Base-by-base conservation (phyloP, 2,329 filamentous ascomycete species). In the Ceratocystis alfenasii region DNA sequence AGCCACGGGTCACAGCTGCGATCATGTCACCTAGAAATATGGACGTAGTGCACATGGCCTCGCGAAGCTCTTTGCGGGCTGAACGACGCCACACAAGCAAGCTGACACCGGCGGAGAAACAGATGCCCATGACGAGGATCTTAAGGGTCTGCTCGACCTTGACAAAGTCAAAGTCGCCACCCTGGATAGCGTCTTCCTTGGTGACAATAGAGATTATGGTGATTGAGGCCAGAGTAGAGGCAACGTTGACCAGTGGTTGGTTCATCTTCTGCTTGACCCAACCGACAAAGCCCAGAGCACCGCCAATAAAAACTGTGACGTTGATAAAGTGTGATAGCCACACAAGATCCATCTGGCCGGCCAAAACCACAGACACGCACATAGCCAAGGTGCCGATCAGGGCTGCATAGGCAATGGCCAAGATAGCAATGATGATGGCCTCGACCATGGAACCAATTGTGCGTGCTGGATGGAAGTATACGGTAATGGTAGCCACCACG, bases 391-490 rank as follows among this genome's bases (percentile, higher is more conserved):
- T 82, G 5, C 87, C 89, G 46, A 96, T 78, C 48, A 90, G 78
- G 66, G 76, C 75, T 3, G 77, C 76, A 63, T 95, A 97, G 46
- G 86, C 75, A 68, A 96, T 89, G 1, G 91, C 92, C 44, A 88
- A 79, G 46, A 89, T 76, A 5, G 90, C 89, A 67, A 94, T 85
- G 44, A 92, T 76, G 10, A 87, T 83, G 2, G 91, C 92, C 75
- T 96, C 89, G 67, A 90, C 82, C 90, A 96, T 96, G 70, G 89
- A 94, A 0, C 93, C 93, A 30, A 87, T 83, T 20, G 90, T 90
- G 67, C 93, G 82, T 5, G 90, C 89, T 3, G 93, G 91, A 74
- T 96, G 91, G 72, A 96, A 97, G 73, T 96, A 97, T 10, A 96
- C 92, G 0, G 90, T 95, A 67, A 96, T 85, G 1, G 93, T 96